Percentiles rank a stretch among this genome's conserved stretches.
phyloP scores from a whole-genome alignment of 768 basidiomycete species.

The Phanerochaete sordida region DNA sequence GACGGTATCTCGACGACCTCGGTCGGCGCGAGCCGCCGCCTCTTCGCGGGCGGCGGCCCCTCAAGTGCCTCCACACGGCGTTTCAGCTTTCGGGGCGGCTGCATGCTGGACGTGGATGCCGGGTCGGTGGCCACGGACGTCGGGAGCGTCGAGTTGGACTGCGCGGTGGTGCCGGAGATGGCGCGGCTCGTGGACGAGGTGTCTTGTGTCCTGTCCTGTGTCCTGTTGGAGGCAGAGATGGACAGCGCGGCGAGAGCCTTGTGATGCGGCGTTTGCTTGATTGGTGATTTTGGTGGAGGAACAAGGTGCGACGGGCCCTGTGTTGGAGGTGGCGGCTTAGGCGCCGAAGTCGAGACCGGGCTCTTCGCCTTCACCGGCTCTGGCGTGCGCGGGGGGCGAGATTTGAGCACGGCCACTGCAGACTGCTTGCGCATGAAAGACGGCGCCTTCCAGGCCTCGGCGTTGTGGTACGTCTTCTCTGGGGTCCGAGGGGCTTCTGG shows the following conservation, averaged over 20 bases:
- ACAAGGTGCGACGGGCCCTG: not conserved
- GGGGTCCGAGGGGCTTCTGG: not conserved
- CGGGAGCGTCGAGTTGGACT: not conserved
- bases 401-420: not conserved
- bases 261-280: not conserved
- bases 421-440: slow-evolving; percentile 1
- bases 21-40: not conserved
- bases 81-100: not conserved
- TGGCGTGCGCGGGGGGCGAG: not conserved
- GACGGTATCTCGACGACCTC: not conserved
- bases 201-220: not conserved
- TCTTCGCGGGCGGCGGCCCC: not conserved
- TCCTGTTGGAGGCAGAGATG: not conserved
- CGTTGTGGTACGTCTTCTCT: not conserved
- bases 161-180: not conserved
- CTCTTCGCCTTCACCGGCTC: not conserved
- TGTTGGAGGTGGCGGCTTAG: not conserved
- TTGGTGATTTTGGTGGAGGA: not conserved
- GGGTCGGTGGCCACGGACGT: not conserved
- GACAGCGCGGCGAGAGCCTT: too few relatives aligned
- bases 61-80: not conserved
- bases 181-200: not conserved
- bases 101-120: not conserved
- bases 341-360: not conserved
- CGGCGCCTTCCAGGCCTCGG: not conserved